Base-by-base conservation (phyloP, 352 stramenopile species). In the Thraustotheca clavata region DNA sequence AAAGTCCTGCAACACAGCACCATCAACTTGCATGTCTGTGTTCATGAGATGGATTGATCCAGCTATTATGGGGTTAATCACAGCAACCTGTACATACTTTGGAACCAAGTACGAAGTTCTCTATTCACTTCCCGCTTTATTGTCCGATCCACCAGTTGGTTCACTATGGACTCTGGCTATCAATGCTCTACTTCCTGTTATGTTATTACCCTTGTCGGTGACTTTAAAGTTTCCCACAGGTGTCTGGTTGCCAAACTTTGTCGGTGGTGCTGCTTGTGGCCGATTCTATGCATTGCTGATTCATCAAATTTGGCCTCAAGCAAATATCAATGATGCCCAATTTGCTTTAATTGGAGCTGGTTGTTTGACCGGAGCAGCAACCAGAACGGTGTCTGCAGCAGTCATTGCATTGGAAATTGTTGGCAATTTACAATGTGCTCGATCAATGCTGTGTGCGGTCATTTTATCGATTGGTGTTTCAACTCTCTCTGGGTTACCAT, bases 341-440 rank as follows among this genome's bases (percentile, higher is more conserved):
- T 96, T 92, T 57, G 80, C 87, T 9, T 72, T 96, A 26, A 83
- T 77, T 22, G 86, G 87, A 0, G 87, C 84, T 36, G 83, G 85
- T 1, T 79, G 77, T 3, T 92, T 91, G 38, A 76, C 81, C 1
- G 77, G 70, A 7, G 83, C 76, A 11, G 75, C 80, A 1, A 96
- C 87, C 9, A 72, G 81, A 8, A 87, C 87, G 1, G 69, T 96
- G 1, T 93, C 82, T 3, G 82, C 87, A 11, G 86, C 84, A 0
- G 87, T 95, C 41, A 94, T 95, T 61, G 87, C 86, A 0, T 67
- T 94, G 27, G 86, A 95, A 66, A 87, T 93, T 60, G 93, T 85
- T 14, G 72, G 81, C 12, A 76, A 78, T 34, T 88, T 95, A 73
- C 72, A 74, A 4, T 68, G 90, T 57, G 88, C 91, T 55, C 74